A percentile compares a stretch with the other conserved stretches of the same genome.
Evolutionary conservation across 345 rosid genomes (phyloP).

Genomic region (Rubroshorea leprosula): DNA sequence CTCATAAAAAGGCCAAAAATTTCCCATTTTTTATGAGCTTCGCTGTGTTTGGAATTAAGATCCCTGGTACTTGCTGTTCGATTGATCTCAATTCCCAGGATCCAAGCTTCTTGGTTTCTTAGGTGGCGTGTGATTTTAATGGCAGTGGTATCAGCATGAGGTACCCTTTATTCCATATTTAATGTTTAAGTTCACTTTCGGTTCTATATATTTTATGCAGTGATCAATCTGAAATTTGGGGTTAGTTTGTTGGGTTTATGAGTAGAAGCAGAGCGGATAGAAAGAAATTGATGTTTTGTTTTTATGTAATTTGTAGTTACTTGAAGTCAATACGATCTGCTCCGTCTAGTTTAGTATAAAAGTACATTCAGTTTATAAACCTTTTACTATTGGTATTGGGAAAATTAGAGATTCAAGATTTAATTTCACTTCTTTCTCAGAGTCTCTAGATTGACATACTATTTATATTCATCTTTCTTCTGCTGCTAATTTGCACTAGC

Average conservation of each 20-base stretch:
- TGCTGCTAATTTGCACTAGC: background rate
- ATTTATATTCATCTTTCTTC: background rate
- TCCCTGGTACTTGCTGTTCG: background rate
- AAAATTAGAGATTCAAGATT: background rate
- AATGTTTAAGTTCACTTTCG: background rate
- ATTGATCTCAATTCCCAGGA: conserved; percentile 10
- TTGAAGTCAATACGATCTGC: too few relatives aligned
- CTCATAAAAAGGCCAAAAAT: background rate
- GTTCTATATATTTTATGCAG: background rate
- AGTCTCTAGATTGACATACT: too few relatives aligned
- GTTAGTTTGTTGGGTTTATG: conserved; percentile 9
- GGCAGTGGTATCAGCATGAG: conserved; percentile 15
- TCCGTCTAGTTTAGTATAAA: too few relatives aligned
- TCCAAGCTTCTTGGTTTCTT: conserved; percentile 18
- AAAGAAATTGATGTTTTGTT: background rate
- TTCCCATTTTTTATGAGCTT: background rate
- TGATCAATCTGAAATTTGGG: background rate
- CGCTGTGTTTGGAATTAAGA: conserved; percentile 9
- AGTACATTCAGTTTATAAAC: too few relatives aligned
- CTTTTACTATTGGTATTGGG: too few relatives aligned
- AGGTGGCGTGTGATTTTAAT: too few relatives aligned
- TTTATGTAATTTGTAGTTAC: background rate
- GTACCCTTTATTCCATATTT: conserved; percentile 6
- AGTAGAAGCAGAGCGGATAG: background rate
- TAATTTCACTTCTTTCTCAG: too few relatives aligned